phyloP scores from a whole-genome alignment of 805 yeast species.

The Metschnikowia dekortorum region DNA sequence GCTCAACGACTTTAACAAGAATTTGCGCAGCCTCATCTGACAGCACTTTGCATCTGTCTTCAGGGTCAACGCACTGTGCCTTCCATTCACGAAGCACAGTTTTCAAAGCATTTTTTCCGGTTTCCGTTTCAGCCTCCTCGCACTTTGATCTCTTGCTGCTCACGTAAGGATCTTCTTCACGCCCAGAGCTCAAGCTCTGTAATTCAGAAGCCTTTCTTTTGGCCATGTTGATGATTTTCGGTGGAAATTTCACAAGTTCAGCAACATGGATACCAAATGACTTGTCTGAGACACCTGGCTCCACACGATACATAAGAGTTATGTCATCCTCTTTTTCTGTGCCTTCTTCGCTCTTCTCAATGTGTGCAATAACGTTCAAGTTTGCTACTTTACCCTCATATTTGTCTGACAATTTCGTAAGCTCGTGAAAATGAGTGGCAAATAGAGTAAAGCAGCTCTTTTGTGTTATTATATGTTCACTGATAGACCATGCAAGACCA shows the following conservation, averaged over 20 bases:
- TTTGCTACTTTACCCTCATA: constrained; percentile 61
- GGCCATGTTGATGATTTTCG: constrained; percentile 89
- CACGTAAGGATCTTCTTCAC: constrained; percentile 36
- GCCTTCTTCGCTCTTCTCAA: constrained; percentile 45
- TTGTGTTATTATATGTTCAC: constrained; percentile 72
- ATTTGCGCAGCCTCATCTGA: constrained; percentile 38
- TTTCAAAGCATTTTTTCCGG: constrained; percentile 50
- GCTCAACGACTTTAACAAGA: constrained; percentile 34
- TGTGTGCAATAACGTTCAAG: constrained; percentile 90
- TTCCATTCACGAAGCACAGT: constrained; percentile 55
- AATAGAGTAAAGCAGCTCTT: constrained; percentile 78
- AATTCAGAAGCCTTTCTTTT: constrained; percentile 88
- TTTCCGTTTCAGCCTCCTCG: constrained; percentile 44
- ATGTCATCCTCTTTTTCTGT: constrained; percentile 54
- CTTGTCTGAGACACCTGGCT: constrained; percentile 91
- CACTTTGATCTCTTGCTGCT: constrained; percentile 50
- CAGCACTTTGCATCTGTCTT: constrained; percentile 19
- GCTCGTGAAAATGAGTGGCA: constrained; percentile 97
- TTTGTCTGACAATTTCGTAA: constrained; percentile 71
- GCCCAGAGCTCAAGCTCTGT: constrained; percentile 48
- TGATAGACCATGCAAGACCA: constrained; percentile 96
- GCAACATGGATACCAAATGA: constrained; percentile 98
- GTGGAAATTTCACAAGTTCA: constrained; percentile 89
- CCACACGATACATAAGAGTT: constrained; percentile 89
- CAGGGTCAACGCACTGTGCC: constrained; percentile 30